phyloP scores from a whole-genome alignment of 2,329 filamentous ascomycete species.

The Epichloe gansuensis region DNA sequence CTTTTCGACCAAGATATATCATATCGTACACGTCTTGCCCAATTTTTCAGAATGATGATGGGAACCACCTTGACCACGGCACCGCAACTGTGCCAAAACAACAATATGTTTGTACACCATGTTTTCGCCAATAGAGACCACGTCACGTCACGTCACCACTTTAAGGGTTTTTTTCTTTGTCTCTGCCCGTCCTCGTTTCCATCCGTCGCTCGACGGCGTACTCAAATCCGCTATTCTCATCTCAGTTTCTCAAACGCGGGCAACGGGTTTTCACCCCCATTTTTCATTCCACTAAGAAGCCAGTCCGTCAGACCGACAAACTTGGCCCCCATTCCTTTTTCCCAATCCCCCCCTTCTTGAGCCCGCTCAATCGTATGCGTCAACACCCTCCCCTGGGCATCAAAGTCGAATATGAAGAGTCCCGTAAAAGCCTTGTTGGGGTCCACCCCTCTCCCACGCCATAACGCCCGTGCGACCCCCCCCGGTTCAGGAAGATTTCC shows the following conservation, averaged over 20 bases:
- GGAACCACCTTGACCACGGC: not conserved
- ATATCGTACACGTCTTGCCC: slow-evolving; percentile 1
- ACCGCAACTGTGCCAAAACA: not conserved
- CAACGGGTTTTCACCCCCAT: slow-evolving; percentile 20
- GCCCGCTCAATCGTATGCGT: slow-evolving; percentile 92
- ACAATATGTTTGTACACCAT: not conserved
- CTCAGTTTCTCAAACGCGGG: slow-evolving; percentile 23
- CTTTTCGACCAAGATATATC: not conserved
- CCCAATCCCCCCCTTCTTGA: slow-evolving; percentile 71
- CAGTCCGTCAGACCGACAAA: slow-evolving; percentile 91
- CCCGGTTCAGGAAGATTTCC: slow-evolving; percentile 18
- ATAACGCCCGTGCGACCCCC: slow-evolving; percentile 32
- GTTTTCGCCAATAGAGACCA: not conserved
- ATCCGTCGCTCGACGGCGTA: too few species aligned
- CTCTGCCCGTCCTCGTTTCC: too few species aligned
- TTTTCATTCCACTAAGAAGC: slow-evolving; percentile 63
- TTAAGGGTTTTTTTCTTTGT: too few species aligned
- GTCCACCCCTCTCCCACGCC: slow-evolving; percentile 24
- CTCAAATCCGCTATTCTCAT: slow-evolving; percentile 7
- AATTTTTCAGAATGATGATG: too few species aligned
- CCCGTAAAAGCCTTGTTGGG: slow-evolving; percentile 72
- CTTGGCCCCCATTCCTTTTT: slow-evolving; percentile 64
- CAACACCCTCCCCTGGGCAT: slow-evolving; percentile 67
- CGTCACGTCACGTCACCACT: too few species aligned
- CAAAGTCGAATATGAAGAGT: slow-evolving; percentile 92